phyloP scores from a whole-genome alignment of 2,329 filamentous ascomycete species.

The Fusarium sp. region DNA sequence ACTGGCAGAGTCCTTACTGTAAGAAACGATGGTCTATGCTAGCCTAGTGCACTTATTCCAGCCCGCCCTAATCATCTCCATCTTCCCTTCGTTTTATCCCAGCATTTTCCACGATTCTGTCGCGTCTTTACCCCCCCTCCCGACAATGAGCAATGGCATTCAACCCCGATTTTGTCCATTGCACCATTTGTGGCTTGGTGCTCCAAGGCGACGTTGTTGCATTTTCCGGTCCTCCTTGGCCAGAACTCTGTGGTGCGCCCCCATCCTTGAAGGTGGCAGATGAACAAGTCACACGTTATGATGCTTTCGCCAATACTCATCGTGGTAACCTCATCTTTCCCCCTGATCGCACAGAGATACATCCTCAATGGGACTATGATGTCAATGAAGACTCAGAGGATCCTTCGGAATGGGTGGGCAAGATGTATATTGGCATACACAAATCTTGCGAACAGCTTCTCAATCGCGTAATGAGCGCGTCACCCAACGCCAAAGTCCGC shows the following conservation, averaged over 20 bases:
- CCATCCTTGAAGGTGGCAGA: background rate
- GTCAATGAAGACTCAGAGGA: background rate
- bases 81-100: too few species aligned
- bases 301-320: background rate
- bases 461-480: background rate
- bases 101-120: too few species aligned
- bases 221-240: constrained; percentile 8
- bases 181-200: constrained; percentile 9
- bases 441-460: background rate
- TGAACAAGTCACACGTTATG: background rate
- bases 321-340: background rate
- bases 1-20: too few species aligned
- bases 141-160: background rate
- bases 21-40: too few species aligned
- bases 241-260: background rate
- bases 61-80: too few species aligned
- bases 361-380: background rate
- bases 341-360: background rate
- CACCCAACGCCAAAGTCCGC: background rate
- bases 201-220: background rate
- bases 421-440: constrained; percentile 1
- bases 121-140: too few species aligned
- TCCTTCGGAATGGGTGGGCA: background rate
- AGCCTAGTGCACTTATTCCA: too few species aligned
- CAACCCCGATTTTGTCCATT: constrained; percentile 1